Evolutionary conservation across 306 rosid genomes (phyloP), one percentile per base, ranked within the genome.

Genomic region (Citrullus amarus): DNA sequence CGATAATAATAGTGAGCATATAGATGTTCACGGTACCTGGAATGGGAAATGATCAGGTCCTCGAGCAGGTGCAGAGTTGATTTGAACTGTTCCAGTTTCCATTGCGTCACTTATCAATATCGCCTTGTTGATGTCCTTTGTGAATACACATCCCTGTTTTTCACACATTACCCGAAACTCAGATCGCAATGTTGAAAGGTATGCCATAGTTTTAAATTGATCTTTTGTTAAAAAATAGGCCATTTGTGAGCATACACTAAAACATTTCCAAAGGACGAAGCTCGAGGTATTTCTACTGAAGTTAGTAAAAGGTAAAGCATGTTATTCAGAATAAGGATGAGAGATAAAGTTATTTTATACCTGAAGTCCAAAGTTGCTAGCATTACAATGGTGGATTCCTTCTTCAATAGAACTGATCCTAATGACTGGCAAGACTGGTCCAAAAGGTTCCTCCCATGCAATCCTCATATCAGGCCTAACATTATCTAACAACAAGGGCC

Each of bases 371-470:
- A 96, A 92, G 86, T 96, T 96, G 89, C 98, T 92, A 43, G 98
- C 99, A 86, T 96, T 96, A 87, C 98, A 92, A 79, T 96, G 99
- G 83, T 96, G 98, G 86, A 96, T 92, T 38, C 99, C 99, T 88
- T 96, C 99, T 86, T 96, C 99, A 48, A 88, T 82, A 36, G 98
- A 85, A 78, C 53, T 90, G 81, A 96, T 96, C 82, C 98, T 84
- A 80, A 92, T 89, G 16, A 96, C 97, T 0, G 99, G 99, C 75
- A 96, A 79, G 57, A 96, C 91, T 0, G 98, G 99, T 56, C 99
- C 99, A 76, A 96, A 96, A 48, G 99, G 99, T 73, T 96, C 99
- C 58, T 96, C 99, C 99, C 99, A 96, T 13, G 99, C 97, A 71
- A 96, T 96, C 84, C 99, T 91, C 99, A 96, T 96, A 80, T 96